Evolutionary conservation across 2,329 filamentous ascomycete species (phyloP).

Genomic region (Neophaeococcomyces mojaviensis): DNA sequence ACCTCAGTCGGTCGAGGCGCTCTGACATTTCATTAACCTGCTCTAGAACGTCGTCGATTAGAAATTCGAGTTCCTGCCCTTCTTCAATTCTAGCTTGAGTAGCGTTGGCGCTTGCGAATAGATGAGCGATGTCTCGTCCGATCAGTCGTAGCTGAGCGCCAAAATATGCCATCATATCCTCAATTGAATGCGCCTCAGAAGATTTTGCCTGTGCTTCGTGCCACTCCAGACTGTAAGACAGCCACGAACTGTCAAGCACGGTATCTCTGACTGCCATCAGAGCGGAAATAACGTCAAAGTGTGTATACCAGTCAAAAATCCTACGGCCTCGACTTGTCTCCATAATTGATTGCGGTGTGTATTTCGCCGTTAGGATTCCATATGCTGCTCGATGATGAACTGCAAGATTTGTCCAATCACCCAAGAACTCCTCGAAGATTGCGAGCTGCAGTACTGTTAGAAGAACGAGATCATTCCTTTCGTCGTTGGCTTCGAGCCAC

Average conservation of each 20-base stretch:
- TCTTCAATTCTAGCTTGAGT: background rate
- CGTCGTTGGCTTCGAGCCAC: conserved; percentile 62
- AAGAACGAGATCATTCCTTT: conserved; percentile 65
- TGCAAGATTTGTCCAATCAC: conserved; percentile 90
- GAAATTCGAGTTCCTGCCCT: conserved; percentile 51
- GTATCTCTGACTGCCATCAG: conserved; percentile 74
- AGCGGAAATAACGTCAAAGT: conserved; percentile 78
- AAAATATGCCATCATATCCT: background rate
- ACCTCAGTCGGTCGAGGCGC: conserved; percentile 34
- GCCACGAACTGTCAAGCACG: conserved; percentile 71
- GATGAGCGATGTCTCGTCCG: conserved; percentile 69
- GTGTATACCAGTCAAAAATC: conserved; percentile 79
- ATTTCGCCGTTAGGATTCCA: conserved; percentile 69
- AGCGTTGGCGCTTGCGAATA: conserved; percentile 55
- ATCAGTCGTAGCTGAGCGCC: conserved; percentile 48
- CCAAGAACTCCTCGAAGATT: conserved; percentile 91
- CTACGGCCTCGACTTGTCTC: conserved; percentile 63
- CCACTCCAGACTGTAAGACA: conserved; percentile 55
- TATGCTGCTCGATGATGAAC: conserved; percentile 87
- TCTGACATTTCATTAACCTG: conserved; percentile 52
- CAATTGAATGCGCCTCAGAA: background rate
- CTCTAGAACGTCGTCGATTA: conserved; percentile 54
- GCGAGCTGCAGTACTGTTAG: conserved; percentile 85
- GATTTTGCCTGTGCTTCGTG: conserved; percentile 52
- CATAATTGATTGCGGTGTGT: conserved; percentile 67